Base-by-base conservation (phyloP, 371 early-diverging fungal species). In the Mortierella polycephala region DNA sequence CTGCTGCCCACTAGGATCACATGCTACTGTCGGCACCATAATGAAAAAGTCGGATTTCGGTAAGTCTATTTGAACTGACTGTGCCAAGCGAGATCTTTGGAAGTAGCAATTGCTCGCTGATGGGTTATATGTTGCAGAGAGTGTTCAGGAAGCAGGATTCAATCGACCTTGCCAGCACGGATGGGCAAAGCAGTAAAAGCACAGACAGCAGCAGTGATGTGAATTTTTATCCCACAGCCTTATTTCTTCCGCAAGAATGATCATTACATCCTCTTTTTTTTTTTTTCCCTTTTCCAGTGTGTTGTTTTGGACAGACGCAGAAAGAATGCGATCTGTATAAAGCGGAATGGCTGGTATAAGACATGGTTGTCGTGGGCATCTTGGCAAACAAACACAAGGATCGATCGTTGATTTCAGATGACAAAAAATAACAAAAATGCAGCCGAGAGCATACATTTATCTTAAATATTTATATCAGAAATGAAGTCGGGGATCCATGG, bases 11-110 rank as follows among this genome's bases (percentile, higher is more conserved):
- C 91, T 18, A 85, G 93, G 30, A 90, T 93, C 64, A 92, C 92
- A 12, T 93, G 93, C 72, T 93, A 93, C 81, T 92, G 92, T 73
- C 87, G 93, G 14, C 93, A 93, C 62, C 92, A 92, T 69, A 83
- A 84, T 72, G 91, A 92, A 69, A 91, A 89, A 81, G 73, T 85
- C 21, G 91, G 90, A 18, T 91, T 88, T 81, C 88, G 83, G 83
- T 82, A 68, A 61, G 76, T 76, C 13, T 44, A 10, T n/a, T 52
- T 49, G 42, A 12, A 12, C 14, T n/a, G 42, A 7, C 12, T 10
- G n/a, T 10, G n/a, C 13, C 16, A 37, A 39, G 39, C 44, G 37
- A 8, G 39, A 30, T 1, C 4, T 4, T 30, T 30, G 1, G 30
- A 4, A 30, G 30, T 2, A 4, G 30, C 30, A 30, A 30, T 30